These are phyloP conservation scores for Marchantia paleacea DNA, from an alignment of 225 moss, liverwort and hornwort genomes.

Conservation along the genomic window DNA sequence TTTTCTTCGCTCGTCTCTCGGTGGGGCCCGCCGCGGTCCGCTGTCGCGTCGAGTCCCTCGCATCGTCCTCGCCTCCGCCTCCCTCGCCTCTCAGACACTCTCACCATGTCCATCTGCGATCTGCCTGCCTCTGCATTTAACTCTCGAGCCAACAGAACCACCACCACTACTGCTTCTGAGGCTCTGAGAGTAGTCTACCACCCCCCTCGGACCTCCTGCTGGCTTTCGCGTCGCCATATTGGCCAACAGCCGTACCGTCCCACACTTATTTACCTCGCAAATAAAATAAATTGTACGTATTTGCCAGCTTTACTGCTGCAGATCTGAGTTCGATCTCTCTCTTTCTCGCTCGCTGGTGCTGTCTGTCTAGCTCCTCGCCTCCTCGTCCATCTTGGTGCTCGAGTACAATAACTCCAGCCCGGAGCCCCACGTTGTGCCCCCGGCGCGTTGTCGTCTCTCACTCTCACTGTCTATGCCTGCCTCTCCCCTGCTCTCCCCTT, in stretches of 20 bases:
- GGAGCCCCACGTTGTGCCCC: background rate
- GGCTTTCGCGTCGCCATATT: background rate
- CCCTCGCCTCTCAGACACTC: background rate
- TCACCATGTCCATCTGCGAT: background rate
- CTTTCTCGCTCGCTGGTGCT: background rate
- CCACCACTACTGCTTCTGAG: background rate
- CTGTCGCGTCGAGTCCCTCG: background rate
- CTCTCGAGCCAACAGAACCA: conserved; percentile 7
- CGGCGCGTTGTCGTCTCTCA: background rate
- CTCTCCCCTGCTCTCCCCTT: background rate
- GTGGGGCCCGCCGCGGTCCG: conserved; percentile 3
- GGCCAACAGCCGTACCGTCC: background rate
- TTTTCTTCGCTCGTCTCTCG: background rate
- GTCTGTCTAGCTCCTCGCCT: background rate
- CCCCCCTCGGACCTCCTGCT: background rate
- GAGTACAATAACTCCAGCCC: background rate
- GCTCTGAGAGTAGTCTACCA: background rate
- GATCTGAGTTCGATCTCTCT: background rate
- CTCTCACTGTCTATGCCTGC: background rate
- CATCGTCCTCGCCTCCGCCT: background rate
- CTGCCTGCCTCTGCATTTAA: background rate
- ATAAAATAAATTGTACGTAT: background rate
- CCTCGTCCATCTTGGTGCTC: background rate
- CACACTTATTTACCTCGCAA: background rate
- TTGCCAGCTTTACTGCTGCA: background rate